These are phyloP conservation scores for Vanrija pseudolonga DNA, from an alignment of 1,284 basidiomycete species.

Conservation along the genomic window DNA sequence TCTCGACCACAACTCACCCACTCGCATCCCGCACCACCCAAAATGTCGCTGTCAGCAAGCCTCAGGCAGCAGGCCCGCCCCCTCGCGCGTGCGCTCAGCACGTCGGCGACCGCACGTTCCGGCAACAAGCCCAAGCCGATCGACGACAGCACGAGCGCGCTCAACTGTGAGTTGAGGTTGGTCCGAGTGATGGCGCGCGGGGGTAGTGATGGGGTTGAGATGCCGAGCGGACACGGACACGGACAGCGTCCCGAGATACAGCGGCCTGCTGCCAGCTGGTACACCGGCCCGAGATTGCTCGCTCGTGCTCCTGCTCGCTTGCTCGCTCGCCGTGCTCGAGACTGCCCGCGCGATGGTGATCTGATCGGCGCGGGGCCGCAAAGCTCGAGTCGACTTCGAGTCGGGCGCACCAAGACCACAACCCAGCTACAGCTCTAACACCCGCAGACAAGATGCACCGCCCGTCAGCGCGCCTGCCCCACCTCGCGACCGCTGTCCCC, in stretches of 20 bases:
- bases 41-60: slow-evolving; percentile 11
- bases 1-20: not conserved
- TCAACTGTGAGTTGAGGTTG: slow-evolving; percentile 77
- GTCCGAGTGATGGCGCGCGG: not conserved
- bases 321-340: too few species aligned
- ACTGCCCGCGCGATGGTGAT: too few species aligned
- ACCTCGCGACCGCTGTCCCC: slow-evolving; percentile 33
- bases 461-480: slow-evolving; percentile 37
- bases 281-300: too few species aligned
- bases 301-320: too few species aligned
- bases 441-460: slow-evolving; percentile 47
- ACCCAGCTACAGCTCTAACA: not conserved
- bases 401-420: not conserved
- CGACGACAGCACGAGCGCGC: slow-evolving; percentile 86
- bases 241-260: too few species aligned
- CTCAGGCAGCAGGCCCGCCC: slow-evolving; percentile 6
- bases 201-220: not conserved
- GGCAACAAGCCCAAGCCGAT: slow-evolving; percentile 54
- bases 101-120: slow-evolving; percentile 13
- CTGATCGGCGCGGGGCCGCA: too few species aligned
- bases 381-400: too few species aligned
- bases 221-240: too few species aligned
- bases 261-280: too few species aligned
- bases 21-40: not conserved
- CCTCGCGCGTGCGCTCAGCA: slow-evolving; percentile 11